Evolutionary conservation across 768 basidiomycete species (phyloP), one percentile per base, ranked within the genome.

Genomic region (Lactifluus rugatus): DNA sequence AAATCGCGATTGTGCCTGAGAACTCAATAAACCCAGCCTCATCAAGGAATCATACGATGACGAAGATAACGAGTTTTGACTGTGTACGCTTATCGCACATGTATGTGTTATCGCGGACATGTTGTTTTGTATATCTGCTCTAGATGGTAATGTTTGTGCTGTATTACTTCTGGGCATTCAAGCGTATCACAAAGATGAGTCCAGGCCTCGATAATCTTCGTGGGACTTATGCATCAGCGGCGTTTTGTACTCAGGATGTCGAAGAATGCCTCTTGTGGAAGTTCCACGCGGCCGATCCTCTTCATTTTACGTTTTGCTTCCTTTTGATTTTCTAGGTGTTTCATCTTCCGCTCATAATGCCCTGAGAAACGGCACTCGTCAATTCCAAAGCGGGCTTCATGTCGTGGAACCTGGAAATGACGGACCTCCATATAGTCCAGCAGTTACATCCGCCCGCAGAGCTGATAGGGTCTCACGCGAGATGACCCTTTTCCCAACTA

Each of bases 241-340:
- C 74, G 74, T 67, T 81, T 85, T 47, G 78, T 78, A 66, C 83
- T 81, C 60, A 98, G 75, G 53, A 97, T 85, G 61, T 90, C 82
- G 70, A 89, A 96, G 79, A 99, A 98, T 1, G 94, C 95, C 66
- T 94, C 92, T 66, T 96, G 93, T 31, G 94, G 93, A 42, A 99
- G 80, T 60, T 92, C 85, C 51, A 97, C 90, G 56, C 76, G 84
- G 36, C 93, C 93, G 52, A 95, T 77, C 61, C 82, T 81, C 73
- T 95, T 97, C 81, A 98, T 86, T 60, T 79, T 78, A 52, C 84
- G 81, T 72, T 97, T 97, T 42, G 91, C 85, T 70, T 91, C 92
- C 72, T 96, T 96, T 71, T 99, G 95, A 66, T 88, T 87, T 66
- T 87, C 81, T 13, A 90, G 76, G 65, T 88, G 85, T 71, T 89